Base-by-base conservation (phyloP, 352 stramenopile genomes). In the Thraustochytrium striatum region DNA sequence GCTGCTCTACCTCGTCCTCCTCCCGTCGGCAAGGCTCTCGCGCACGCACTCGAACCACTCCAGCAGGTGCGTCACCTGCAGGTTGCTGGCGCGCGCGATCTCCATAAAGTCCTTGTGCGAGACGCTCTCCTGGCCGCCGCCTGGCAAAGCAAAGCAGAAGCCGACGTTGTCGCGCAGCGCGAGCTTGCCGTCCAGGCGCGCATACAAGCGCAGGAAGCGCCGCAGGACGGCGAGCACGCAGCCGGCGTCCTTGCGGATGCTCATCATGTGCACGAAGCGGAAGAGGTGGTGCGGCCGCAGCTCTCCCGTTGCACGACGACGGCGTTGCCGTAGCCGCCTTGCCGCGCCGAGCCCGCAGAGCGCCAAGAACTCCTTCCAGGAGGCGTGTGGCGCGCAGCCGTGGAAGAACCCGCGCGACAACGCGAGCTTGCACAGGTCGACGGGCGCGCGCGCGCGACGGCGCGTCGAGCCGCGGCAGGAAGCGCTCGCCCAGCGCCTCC, bases 71-170 rank as follows among this genome's bases (percentile, higher is more conserved):
- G 32, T 21, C 28, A 75, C 30, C 50, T 75, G 65, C 16, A 75
- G 47, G 50, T 75, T 75, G 30, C 7, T 9, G 8, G 43, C 65
- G 65, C 43, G 65, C 16, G 50, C 65, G 7, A 75, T 43, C 43
- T 75, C 65, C 65, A 75, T 75, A 33, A 75, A 75, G 25, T 75
- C 65, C 41, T 38, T 39, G 32, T 75, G 65, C 1, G 44, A 75
- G 11, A 61, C 65, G 8, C 32, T 55, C 32, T 75, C 65, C 19
- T 55, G 21, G 19, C 2, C 35, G 41, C 39, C 65, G 32, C 39
- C 25, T 7, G 59, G 59, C 21, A 32, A 33, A 28, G 35, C 35
- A 39, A 75, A 75, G 47, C 65, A 75, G 8, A 70, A 75, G 21
- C 65, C 65, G 5, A 75, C 65, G 35, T 75, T 75, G 65, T 61